These are phyloP conservation scores for Fusarium devonianum DNA, from an alignment of 2,329 filamentous ascomycete genomes.

Conservation along the genomic window DNA sequence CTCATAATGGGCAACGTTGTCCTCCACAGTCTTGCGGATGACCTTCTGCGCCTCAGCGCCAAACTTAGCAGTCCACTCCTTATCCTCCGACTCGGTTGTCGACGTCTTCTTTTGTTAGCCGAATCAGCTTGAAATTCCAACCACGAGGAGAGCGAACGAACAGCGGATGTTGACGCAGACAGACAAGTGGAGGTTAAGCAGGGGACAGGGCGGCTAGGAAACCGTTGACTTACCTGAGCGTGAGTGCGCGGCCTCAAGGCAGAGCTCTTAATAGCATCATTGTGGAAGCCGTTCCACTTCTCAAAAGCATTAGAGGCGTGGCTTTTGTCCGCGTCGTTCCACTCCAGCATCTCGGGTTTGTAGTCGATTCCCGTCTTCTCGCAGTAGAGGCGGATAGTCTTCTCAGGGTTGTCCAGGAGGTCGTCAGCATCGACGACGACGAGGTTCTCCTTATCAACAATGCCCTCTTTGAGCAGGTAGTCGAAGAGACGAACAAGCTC, in stretches of 20 bases:
- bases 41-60: slow-evolving; percentile 73
- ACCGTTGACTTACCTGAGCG: slow-evolving; percentile 60
- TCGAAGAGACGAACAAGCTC: slow-evolving; percentile 90
- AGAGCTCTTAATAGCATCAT: slow-evolving; percentile 87
- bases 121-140: slow-evolving; percentile 30
- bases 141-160: slow-evolving; percentile 35
- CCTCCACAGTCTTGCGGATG: slow-evolving; percentile 75
- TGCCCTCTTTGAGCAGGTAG: slow-evolving; percentile 72
- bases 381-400: slow-evolving; percentile 81
- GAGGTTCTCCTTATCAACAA: slow-evolving; percentile 77
- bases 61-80: slow-evolving; percentile 77
- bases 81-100: slow-evolving; percentile 70
- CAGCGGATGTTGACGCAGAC: slow-evolving; percentile 34
- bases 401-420: slow-evolving; percentile 82
- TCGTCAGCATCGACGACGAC: slow-evolving; percentile 95
- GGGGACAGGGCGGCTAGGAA: slow-evolving; percentile 19
- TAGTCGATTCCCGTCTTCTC: slow-evolving; percentile 81
- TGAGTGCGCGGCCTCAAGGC: slow-evolving; percentile 74
- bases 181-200: slow-evolving; percentile 29
- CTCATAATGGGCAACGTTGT: slow-evolving; percentile 78
- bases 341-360: slow-evolving; percentile 78
- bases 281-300: slow-evolving; percentile 97
- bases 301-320: slow-evolving; percentile 80
- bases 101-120: slow-evolving; percentile 61
- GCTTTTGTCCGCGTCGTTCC: slow-evolving; percentile 79